Base-by-base conservation (phyloP, 768 basidiomycete species). In the Psilocybe subaeruginosa region DNA sequence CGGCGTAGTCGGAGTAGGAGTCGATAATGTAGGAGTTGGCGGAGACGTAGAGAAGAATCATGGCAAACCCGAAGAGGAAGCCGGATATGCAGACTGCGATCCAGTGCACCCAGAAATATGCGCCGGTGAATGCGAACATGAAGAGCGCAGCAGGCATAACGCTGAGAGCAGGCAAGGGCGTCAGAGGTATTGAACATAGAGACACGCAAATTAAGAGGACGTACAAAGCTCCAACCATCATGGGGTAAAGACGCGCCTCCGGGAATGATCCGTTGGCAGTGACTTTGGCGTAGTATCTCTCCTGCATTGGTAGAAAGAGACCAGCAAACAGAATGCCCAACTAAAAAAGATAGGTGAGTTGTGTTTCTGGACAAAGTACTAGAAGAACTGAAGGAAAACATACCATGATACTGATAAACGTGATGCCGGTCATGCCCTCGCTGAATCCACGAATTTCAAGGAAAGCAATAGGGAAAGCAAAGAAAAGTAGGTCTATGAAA, bases 61-160 rank as follows among this genome's bases (percentile, higher is more conserved):
- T 76, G 50, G 76, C 74, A 54, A 78, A 73, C 7, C 80, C 79
- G 58, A 80, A 78, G 47, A 79, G 55, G 37, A 69, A 68, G 17
- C 78, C 77, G 7, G 77, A 70, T 37, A 78, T 70, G 47, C 75
- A 77, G 12, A 75, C 74, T 9, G 70, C 76, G 6, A 79, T 77
- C 73, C 75, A 80, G 66, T 79, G 74, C 0, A 81, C 77, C 59
- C 63, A 66, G 16, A 63, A 45, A 61, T 77, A 80, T n/a, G 71
- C 79, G n/a, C 79, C 79, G 7, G 79, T 79, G 67, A 78, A 79
- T 1, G 79, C 79, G 62, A 83, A 79, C 53, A 80, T 72, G 69
- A 82, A 80, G 14, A 82, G 72, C 5, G 77, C 75, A 14, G 71
- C 50, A 17, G 80, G 74, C 27, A 81, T 71, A 16, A 79, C 54